These are phyloP conservation scores for Acanthochlamys bracteata DNA, from an alignment of 106 monocot species.

Conservation along the genomic window DNA sequence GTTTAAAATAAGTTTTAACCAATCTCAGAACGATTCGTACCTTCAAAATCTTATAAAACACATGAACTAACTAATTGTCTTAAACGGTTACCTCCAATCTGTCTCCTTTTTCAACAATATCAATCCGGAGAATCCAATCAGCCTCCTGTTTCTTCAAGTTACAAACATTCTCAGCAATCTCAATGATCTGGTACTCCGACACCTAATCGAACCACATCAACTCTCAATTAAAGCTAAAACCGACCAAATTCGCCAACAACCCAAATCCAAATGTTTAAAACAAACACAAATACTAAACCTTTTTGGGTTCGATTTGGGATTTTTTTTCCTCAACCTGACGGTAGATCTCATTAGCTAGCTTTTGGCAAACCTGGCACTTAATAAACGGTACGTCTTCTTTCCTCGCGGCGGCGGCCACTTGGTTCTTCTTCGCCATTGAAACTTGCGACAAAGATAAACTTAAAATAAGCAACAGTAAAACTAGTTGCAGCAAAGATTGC, in stretches of 20 bases:
- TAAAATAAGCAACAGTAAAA: constrained; percentile 5
- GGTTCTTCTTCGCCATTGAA: constrained; percentile 31
- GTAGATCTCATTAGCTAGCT: constrained; percentile 75
- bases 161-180: constrained; percentile 92
- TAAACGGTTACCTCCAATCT: constrained; percentile 55
- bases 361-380: constrained; percentile 87
- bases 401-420: constrained; percentile 35
- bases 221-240: constrained; percentile 1
- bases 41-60: background rate
- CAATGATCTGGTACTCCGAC: constrained; percentile 88
- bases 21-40: background rate
- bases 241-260: background rate
- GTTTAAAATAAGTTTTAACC: background rate
- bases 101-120: constrained; percentile 88
- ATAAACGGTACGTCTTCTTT: constrained; percentile 86
- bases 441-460: constrained; percentile 10
- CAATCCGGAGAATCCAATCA: constrained; percentile 95
- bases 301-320: constrained; percentile 51
- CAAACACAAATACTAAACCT: constrained; percentile 20
- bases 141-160: constrained; percentile 97
- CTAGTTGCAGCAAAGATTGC: background rate
- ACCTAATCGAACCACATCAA: constrained; percentile 29
- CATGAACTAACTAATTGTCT: background rate
- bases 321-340: constrained; percentile 55
- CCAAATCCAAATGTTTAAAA: background rate